Percentiles rank a stretch among this genome's conserved stretches.
These are phyloP conservation scores for Penicillium sp. DNA, from an alignment of 2,329 filamentous ascomycete genomes.

Conservation along the genomic window DNA sequence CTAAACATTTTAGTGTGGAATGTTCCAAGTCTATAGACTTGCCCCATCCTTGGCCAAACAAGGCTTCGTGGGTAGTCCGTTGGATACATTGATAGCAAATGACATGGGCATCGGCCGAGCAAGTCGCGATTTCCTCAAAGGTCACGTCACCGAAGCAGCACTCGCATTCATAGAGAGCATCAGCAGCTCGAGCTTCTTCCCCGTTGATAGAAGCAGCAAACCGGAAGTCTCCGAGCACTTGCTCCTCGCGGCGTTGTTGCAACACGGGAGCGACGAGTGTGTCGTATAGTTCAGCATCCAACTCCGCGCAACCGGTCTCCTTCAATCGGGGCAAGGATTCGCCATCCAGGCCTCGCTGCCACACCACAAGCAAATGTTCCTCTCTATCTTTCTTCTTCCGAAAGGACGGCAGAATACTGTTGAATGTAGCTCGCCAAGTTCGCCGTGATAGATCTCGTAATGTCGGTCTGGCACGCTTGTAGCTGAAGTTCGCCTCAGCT, in stretches of 20 bases:
- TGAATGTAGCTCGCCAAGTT: conserved; percentile 47
- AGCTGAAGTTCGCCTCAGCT: conserved; percentile 49
- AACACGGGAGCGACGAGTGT: conserved; percentile 40
- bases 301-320: conserved; percentile 43
- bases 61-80: conserved; percentile 75
- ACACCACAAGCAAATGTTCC: conserved; percentile 40
- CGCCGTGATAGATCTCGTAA: conserved; percentile 43
- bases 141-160: conserved; percentile 49
- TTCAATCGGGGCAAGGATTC: conserved; percentile 36
- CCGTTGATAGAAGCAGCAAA: conserved; percentile 45
- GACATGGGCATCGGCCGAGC: conserved; percentile 43
- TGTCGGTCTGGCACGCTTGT: conserved; percentile 43
- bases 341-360: conserved; percentile 36
- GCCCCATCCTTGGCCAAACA: conserved; percentile 91
- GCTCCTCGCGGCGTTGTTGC: conserved; percentile 34
- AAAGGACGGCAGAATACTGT: conserved; percentile 43
- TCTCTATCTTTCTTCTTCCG: conserved; percentile 41
- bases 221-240: conserved; percentile 37
- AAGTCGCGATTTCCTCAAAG: conserved; percentile 49
- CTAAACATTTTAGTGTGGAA: conserved; percentile 79
- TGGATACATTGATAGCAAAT: conserved; percentile 71
- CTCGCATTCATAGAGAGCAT: conserved; percentile 49
- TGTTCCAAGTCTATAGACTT: conserved; percentile 70
- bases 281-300: conserved; percentile 43
- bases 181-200: conserved; percentile 40